phyloP scores from a whole-genome alignment of 1,284 basidiomycete genomes.

The Amylostereum chailletii region DNA sequence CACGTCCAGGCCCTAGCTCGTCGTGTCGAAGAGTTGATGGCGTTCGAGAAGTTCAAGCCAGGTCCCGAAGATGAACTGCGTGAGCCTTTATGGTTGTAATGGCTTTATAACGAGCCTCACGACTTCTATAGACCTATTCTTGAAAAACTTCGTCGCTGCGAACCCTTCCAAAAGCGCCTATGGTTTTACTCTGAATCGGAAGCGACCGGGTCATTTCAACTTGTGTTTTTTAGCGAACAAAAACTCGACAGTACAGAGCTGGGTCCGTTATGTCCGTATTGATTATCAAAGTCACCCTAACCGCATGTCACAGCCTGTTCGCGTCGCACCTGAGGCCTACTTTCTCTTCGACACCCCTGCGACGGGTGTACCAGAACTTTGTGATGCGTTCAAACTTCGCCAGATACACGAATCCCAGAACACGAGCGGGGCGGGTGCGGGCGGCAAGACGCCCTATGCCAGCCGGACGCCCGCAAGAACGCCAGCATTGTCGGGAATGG shows the following conservation, averaged over 20 bases:
- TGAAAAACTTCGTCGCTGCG: conserved; percentile 87
- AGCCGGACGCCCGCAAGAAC: conserved; percentile 71
- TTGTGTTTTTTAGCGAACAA: conserved; percentile 92
- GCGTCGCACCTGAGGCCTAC: conserved; percentile 85
- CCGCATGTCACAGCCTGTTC: conserved; percentile 57
- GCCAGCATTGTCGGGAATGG: conserved; percentile 45
- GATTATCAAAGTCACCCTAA: conserved; percentile 1
- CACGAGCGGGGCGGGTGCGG: conserved; percentile 44
- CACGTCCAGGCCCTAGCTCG: conserved; percentile 94
- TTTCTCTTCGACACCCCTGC: conserved; percentile 84
- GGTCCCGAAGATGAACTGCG: conserved; percentile 84
- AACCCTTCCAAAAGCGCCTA: conserved; percentile 95
- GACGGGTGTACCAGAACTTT: conserved; percentile 84
- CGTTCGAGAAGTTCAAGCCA: conserved; percentile 93
- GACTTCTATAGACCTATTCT: conserved; percentile 58
- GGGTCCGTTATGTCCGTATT: conserved; percentile 57
- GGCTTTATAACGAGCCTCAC: conserved; percentile 4
- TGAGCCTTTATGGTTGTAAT: conserved; percentile 33
- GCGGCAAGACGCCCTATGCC: conserved; percentile 75
- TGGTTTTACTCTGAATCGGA: conserved; percentile 89
- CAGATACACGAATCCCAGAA: conserved; percentile 79
- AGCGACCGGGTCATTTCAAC: conserved; percentile 88
- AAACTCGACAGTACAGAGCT: conserved; percentile 83
- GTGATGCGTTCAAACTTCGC: conserved; percentile 88
- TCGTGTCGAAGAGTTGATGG: conserved; percentile 92